Percentiles rank a stretch among this genome's conserved stretches.
These are phyloP conservation scores for Podospora conica DNA, from an alignment of 495 filamentous ascomycete genomes.

Conservation along the genomic window DNA sequence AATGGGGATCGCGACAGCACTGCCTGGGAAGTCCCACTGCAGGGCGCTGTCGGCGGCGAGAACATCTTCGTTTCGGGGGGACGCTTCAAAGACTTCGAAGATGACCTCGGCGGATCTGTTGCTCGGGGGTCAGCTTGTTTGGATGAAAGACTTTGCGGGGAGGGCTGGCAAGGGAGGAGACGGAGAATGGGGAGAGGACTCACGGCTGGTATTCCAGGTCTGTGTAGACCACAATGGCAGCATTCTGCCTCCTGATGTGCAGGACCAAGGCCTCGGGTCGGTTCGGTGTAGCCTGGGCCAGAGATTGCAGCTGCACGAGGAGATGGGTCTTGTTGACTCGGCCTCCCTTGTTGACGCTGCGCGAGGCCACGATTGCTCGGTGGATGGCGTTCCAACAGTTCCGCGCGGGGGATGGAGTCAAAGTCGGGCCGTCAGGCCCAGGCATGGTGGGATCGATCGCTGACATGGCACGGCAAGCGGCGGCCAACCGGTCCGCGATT, in stretches of 20 bases:
- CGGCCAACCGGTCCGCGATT: slow-evolving; percentile 32
- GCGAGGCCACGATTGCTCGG: not conserved
- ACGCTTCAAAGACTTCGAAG: slow-evolving; percentile 55
- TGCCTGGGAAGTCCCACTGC: slow-evolving; percentile 38
- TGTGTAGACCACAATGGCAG: slow-evolving; percentile 45
- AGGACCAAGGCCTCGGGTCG: slow-evolving; percentile 35
- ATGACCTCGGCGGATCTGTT: slow-evolving; percentile 14
- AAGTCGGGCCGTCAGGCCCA: no score
- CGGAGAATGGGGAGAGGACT: slow-evolving; percentile 18
- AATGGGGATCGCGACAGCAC: slow-evolving; percentile 37
- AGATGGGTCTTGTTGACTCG: slow-evolving; percentile 35
- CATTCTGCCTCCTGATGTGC: slow-evolving; percentile 50
- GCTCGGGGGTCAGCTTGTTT: no score
- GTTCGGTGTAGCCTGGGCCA: slow-evolving; percentile 15
- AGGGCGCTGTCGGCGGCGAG: slow-evolving; percentile 29
- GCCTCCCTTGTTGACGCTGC: not conserved
- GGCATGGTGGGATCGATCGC: slow-evolving; percentile 23
- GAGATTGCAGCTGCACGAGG: slow-evolving; percentile 26
- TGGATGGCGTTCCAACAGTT: not conserved
- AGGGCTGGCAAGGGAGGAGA: not conserved
- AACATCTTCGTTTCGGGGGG: slow-evolving; percentile 42
- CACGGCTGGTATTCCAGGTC: slow-evolving; percentile 32
- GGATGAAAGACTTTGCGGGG: no score
- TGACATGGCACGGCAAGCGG: slow-evolving; percentile 27
- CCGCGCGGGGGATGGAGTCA: no score